Evolutionary conservation across 495 filamentous ascomycete species (phyloP), one percentile per base, ranked within the genome.

Genomic region (Neurospora terricola): DNA sequence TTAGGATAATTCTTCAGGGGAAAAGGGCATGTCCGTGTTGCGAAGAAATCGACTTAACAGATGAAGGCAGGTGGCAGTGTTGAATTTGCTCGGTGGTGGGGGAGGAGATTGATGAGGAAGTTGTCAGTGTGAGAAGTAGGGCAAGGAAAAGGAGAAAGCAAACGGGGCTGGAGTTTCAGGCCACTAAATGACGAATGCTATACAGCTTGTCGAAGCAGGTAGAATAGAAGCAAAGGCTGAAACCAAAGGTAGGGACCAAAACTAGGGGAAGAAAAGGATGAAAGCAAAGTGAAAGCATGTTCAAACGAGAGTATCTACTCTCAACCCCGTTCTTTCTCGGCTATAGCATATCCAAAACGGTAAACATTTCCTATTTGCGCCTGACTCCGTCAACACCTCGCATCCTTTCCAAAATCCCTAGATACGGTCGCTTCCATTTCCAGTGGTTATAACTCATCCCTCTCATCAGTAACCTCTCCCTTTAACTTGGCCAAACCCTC

Each of bases 371-470:
- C 54, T 34, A 66, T 16, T 30, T 34, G 54, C 54, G 54, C 69
- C 34, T 30, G 69, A 70, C 18, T 18, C 69, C 14, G 23, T 40
- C 34, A 43, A 70, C 34, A 70, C 69, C 34, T 70, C 9, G 9
- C 34, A 70, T 70, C 10, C 18, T 21, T 70, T 70, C 21, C 68
- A 36, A 36, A 38, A 3, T 27, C n/a, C 9, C 62, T n/a, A 69
- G 4, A 69, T 69, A 38, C 27, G 30, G 30, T 37, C 66, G 8
- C 37, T 69, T 34, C 8, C 38, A 12, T 70, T 21, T 11, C 5
- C 27, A 18, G 21, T 30, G 21, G n/a, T 75, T 40, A 81, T 14
- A 82, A 68, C 69, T 81, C 79, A 18, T 78, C 77, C 45, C 71
- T 79, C 59, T 18, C 37, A n/a, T 36, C 73, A 38, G 34, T 69